Evolutionary conservation across 495 filamentous ascomycete species (phyloP), one percentile per base, ranked within the genome.

Genomic region (Margaritispora aquatica): DNA sequence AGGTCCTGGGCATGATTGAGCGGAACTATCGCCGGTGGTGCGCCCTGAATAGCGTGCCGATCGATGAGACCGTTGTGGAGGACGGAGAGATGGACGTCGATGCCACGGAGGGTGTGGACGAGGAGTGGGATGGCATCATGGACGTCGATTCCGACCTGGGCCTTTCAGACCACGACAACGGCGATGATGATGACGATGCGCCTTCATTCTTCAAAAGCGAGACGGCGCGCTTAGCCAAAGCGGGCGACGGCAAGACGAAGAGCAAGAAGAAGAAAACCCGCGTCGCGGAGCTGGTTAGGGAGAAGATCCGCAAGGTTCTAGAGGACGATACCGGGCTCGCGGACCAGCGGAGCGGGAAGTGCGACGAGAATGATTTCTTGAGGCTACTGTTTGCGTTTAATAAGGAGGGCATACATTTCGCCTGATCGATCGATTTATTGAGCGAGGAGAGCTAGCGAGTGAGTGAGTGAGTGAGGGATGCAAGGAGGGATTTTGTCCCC

Each of bases 361-460:
- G 90, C 61, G 91, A 96, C 69, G 89, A 96, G 71, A 89, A 88
- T 52, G 92, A 96, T 64, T 96, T 97, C 68, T 72, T 97, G 70
- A 73, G 71, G 46, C 63, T 83, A 22, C 71, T 82, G 17, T 68
- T 60, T 77, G 82, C 83, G 29, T 92, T 96, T 73, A 95, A 96
- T 70, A 81, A 89, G 58, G 89, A 96, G 68, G 90, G 90, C 17
- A 93, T 96, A 60, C 92, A 96, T 75, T 97, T 97, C 76, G 89
- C 83, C 55, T 96, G 74, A 83, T 48, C 20, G 5, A 1, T 38
- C 8, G 19, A 2, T 51, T 51, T 34, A 2, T 65, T 63, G 63
- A 57, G 61, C 61, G n/a, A n/a, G n/a, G n/a, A n/a, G n/a, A n/a
- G n/a, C n/a, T n/a, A n/a, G n/a, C n/a, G n/a, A n/a, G n/a, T n/a